These are phyloP conservation scores for Xylaria bambusicola DNA, from an alignment of 495 filamentous ascomycete species.

Conservation along the genomic window DNA sequence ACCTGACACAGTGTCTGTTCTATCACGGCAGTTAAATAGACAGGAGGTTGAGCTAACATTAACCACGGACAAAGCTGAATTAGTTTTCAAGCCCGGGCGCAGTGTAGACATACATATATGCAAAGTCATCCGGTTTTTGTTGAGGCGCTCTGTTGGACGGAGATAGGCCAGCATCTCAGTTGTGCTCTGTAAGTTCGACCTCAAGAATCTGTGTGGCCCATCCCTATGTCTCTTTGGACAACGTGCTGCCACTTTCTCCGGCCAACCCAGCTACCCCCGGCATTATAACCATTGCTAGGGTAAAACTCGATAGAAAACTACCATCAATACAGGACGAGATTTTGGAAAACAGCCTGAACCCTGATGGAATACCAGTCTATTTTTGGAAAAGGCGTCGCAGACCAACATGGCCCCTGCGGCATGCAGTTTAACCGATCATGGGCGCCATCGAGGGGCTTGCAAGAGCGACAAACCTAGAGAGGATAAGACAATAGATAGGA, in stretches of 20 bases:
- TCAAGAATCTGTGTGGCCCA: conserved; percentile 7
- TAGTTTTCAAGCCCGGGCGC: not conserved
- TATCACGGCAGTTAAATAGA: conserved; percentile 11
- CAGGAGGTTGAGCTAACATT: conserved; percentile 3
- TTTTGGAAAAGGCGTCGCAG: conserved; percentile 28
- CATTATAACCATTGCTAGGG: conserved; percentile 27
- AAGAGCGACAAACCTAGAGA: conserved; percentile 19
- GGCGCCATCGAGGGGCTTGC: conserved; percentile 4
- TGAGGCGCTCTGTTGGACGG: conserved; percentile 2
- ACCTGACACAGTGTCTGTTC: conserved; percentile 4
- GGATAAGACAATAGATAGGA: conserved; percentile 3
- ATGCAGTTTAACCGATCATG: conserved; percentile 24
- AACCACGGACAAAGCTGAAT: not conserved
- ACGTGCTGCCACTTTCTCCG: conserved; percentile 26
- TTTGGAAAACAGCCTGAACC: conserved; percentile 31
- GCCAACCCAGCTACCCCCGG: conserved; percentile 30
- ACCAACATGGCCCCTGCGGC: conserved; percentile 28
- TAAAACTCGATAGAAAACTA: conserved; percentile 31
- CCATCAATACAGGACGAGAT: conserved; percentile 35
- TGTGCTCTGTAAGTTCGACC: conserved; percentile 10
- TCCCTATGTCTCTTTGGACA: conserved; percentile 20
- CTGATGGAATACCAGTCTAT: conserved; percentile 36
- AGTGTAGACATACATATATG: conserved; percentile 15
- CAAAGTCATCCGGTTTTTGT: conserved; percentile 15
- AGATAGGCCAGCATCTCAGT: conserved; percentile 16